phyloP scores from a whole-genome alignment of 2,329 filamentous ascomycete genomes.

The Macrophomina pseudophaseolina region DNA sequence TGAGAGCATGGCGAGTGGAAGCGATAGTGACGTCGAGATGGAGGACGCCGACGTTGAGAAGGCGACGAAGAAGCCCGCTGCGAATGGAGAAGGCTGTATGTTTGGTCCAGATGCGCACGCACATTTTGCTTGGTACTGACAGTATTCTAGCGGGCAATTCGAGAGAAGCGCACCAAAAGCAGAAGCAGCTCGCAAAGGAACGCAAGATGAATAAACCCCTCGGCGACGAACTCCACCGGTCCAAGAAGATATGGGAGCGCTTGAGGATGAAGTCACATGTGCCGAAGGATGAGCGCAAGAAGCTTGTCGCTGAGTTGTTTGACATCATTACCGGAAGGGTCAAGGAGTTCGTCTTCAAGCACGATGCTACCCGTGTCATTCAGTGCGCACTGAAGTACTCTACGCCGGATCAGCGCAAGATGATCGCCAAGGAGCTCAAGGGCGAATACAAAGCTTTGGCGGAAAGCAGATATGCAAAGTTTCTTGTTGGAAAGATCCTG shows the following conservation, averaged over 20 bases:
- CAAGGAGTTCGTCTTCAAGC: constrained; percentile 97
- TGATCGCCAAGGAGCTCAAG: constrained; percentile 85
- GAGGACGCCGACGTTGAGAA: constrained; percentile 27
- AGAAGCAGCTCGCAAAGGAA: constrained; percentile 85
- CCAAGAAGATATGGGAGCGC: constrained; percentile 97
- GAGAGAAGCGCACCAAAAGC: constrained; percentile 88
- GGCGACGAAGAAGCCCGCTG: constrained; percentile 27
- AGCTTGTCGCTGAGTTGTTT: constrained; percentile 88
- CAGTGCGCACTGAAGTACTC: constrained; percentile 98
- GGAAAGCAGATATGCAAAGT: constrained; percentile 97
- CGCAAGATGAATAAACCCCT: constrained; percentile 93
- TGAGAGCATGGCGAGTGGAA: constrained; percentile 19
- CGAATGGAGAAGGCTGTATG: constrained; percentile 16
- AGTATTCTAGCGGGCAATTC: constrained; percentile 62
- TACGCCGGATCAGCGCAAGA: constrained; percentile 79
- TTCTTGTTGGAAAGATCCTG: constrained; percentile 92
- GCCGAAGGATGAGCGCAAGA: constrained; percentile 83
- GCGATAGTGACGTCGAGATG: constrained; percentile 22
- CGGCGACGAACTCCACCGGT: constrained; percentile 83
- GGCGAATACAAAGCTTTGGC: constrained; percentile 84
- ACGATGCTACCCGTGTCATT: constrained; percentile 94
- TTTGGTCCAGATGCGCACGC: not conserved
- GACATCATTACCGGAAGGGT: constrained; percentile 88
- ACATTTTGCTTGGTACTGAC: not conserved
- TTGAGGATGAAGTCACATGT: constrained; percentile 93